Evolutionary conservation across 1,284 basidiomycete species (phyloP), one percentile per base, ranked within the genome.

Genomic region (Moesziomyces parantarcticus): DNA sequence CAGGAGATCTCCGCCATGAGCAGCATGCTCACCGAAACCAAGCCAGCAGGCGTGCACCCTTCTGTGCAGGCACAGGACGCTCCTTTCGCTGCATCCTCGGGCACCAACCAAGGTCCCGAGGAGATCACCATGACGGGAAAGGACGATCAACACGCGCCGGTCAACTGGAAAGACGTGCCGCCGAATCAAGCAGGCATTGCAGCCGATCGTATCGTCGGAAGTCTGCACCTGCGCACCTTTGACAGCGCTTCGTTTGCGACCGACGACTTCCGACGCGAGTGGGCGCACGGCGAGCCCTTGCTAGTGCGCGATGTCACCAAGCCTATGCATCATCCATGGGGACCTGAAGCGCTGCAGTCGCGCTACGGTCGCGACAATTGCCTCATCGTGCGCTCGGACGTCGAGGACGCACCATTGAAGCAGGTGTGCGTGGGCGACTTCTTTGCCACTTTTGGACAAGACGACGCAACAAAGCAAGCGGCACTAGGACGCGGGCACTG

Each of bases 391-490:
- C 48, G 58, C 56, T 58, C 63, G 53, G 57, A 80, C 45, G 44
- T 52, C 25, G 46, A 58, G 20, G 89, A 92, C 84, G 88, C 87
- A 2, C 89, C 93, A 55, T 81, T 85, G 46, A 90, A 89, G 75
- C 87, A 87, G 71, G 85, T 87, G 13, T 55, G 48, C 26, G 90
- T 97, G 3, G 87, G 87, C 2, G 87, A 91, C 47, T 98, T 97
- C 85, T 97, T 97, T 80, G 84, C 85, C 2, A 85, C 86, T 81
- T 96, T 97, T 82, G 92, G 92, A 36, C 86, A 88, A 60, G 90
- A 90, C 56, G 87, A 66, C 86, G 65, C 87, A 79, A 13, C 85
- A 87, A 58, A 86, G 77, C 52, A 87, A 87, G 73, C 39, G 18
- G 29, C 57, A 3, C 55, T 79, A 3, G 73, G 73, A 25, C 25